Percentiles rank a stretch among this genome's conserved stretches.
These are phyloP conservation scores for Chytridium lagenaria DNA, from an alignment of 371 early-diverging fungal species.

Conservation along the genomic window DNA sequence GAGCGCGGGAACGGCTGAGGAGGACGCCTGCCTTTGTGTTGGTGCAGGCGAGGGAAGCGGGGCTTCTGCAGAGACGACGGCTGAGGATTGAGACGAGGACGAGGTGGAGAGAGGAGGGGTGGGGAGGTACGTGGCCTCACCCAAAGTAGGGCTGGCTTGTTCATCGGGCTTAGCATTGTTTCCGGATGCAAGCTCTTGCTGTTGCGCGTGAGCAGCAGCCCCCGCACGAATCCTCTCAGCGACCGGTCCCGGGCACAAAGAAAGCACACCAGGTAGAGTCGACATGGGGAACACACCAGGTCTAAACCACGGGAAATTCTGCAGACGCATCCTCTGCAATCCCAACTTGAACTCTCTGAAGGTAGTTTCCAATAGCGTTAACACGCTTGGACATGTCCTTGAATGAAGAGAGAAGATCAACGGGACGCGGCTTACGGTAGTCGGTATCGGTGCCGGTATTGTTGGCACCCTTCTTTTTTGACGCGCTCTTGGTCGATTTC, in stretches of 20 bases:
- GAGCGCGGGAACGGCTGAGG: neutral
- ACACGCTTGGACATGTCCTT: neutral
- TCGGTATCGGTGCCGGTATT: neutral
- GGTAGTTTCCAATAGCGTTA: neutral
- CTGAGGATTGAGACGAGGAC: neutral
- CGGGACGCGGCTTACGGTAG: neutral
- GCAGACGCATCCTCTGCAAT: conserved; percentile 5
- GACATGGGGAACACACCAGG: neutral
- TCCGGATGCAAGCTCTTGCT: neutral
- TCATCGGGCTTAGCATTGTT: neutral
- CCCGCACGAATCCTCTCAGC: conserved; percentile 8
- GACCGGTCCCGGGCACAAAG: neutral
- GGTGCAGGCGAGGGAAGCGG: neutral
- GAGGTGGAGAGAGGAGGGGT: conserved; percentile 7
- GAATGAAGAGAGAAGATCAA: neutral
- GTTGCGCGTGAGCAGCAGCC: neutral
- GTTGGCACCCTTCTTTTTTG: neutral
- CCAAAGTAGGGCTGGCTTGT: neutral
- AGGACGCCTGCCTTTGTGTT: neutral
- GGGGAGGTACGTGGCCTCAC: neutral
- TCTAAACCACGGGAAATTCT: neutral
- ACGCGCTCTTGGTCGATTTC: neutral
- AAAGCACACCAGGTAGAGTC: neutral
- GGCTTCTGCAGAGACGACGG: neutral
- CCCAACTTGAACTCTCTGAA: neutral